Evolutionary conservation across 2,329 filamentous ascomycete species (phyloP).

Genomic region (Penicillium capsulatum): DNA sequence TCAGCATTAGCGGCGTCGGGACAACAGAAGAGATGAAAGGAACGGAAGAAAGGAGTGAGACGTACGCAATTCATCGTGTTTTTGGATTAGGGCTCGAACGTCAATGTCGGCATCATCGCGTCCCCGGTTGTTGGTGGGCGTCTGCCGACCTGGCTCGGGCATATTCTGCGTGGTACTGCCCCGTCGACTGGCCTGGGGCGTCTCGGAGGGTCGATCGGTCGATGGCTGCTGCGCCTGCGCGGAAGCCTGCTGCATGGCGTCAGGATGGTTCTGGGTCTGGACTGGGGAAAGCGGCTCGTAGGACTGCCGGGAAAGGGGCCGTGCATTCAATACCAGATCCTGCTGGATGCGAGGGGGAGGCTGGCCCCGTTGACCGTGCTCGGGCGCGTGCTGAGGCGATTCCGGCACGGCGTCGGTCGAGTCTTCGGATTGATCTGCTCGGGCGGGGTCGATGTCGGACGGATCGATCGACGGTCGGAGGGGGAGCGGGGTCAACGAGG

Average conservation of each 20-base stretch:
- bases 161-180: constrained; percentile 22
- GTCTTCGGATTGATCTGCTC: constrained; percentile 18
- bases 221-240: constrained; percentile 9
- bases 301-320: constrained; percentile 21
- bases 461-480: constrained; percentile 18
- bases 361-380: constrained; percentile 14
- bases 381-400: constrained; percentile 9
- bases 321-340: constrained; percentile 21
- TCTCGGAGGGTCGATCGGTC: constrained; percentile 13
- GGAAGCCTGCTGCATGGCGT: constrained; percentile 24
- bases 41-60: not conserved
- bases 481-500: not conserved
- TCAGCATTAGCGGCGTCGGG: constrained; percentile 3
- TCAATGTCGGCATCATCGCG: constrained; percentile 44
- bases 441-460: constrained; percentile 25
- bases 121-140: constrained; percentile 38
- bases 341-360: constrained; percentile 12
- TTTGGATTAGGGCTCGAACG: constrained; percentile 42
- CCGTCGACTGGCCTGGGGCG: constrained; percentile 16
- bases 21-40: not conserved
- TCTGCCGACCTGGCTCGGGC: constrained; percentile 46
- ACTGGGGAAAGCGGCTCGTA: constrained; percentile 19
- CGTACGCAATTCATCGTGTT: constrained; percentile 47
- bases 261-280: constrained; percentile 15
- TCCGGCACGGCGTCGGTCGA: constrained; percentile 20